These are phyloP conservation scores for Symbiotaphrina buchneri DNA, from an alignment of 495 filamentous ascomycete species.

Conservation along the genomic window DNA sequence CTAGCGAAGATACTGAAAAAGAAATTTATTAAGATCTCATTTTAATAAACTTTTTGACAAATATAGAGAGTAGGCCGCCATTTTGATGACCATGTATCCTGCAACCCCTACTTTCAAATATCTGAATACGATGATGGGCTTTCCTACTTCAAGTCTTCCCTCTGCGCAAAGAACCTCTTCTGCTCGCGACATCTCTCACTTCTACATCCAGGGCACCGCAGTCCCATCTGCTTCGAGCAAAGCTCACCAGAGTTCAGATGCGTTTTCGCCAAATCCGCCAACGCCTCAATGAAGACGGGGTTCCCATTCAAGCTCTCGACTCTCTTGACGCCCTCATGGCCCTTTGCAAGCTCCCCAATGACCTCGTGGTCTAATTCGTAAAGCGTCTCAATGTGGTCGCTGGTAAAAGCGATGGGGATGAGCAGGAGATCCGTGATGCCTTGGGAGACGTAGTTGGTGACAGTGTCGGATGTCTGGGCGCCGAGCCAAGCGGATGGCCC, in stretches of 20 bases:
- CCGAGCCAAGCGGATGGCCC: conserved; percentile 91
- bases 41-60: too few species aligned
- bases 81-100: too few species aligned
- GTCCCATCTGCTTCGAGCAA: conserved; percentile 62
- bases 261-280: conserved; percentile 63
- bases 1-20: too few species aligned
- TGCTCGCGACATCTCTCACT: conserved; percentile 76
- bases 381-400: conserved; percentile 94
- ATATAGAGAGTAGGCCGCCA: too few species aligned
- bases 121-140: too few species aligned
- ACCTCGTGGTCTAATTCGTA: conserved; percentile 92
- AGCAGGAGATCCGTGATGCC: conserved; percentile 79
- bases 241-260: conserved; percentile 51
- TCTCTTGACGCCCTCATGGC: conserved; percentile 58
- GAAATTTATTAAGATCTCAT: too few species aligned
- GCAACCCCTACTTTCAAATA: too few species aligned
- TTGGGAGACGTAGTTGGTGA: conserved; percentile 71
- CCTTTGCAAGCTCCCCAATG: conserved; percentile 75
- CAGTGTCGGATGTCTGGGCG: conserved; percentile 74
- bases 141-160: too few species aligned
- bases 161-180: conserved; percentile 61
- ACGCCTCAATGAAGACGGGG: conserved; percentile 72
- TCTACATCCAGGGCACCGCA: conserved; percentile 86
- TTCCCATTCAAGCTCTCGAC: conserved; percentile 86
- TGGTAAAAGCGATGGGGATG: conserved; percentile 94